phyloP scores from a whole-genome alignment of 106 monocot genomes.

The Vanilla planifolia region DNA sequence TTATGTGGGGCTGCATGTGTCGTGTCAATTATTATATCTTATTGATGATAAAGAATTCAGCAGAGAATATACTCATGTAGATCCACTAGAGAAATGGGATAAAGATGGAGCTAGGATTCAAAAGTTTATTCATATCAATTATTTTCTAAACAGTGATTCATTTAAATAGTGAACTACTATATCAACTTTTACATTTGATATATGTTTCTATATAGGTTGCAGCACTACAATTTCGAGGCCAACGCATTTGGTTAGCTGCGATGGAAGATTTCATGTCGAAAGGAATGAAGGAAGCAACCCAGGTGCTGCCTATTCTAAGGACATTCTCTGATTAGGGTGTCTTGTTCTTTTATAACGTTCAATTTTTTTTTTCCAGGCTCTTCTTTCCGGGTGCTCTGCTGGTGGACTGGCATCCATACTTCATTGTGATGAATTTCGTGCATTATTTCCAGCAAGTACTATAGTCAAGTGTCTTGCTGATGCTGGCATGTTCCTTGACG shows the following conservation, averaged over 20 bases:
- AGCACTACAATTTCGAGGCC: conserved; percentile 57
- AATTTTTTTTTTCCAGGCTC: conserved; percentile 32
- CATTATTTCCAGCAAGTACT: conserved; percentile 46
- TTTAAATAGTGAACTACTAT: not conserved
- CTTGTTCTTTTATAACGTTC: no score
- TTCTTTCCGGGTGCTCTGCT: conserved; percentile 93
- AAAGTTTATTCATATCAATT: not conserved
- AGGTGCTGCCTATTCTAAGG: conserved; percentile 23
- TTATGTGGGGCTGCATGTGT: no score
- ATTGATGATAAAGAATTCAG: no score
- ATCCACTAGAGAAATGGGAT: no score
- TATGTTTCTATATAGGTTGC: conserved; percentile 21
- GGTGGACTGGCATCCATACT: conserved; percentile 74
- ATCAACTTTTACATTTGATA: not conserved
- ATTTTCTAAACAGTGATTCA: not conserved
- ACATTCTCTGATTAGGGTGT: not conserved
- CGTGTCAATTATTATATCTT: no score
- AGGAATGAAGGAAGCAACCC: conserved; percentile 45
- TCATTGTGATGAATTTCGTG: conserved; percentile 76
- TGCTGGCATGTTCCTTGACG: conserved; percentile 89
- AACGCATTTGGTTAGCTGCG: conserved; percentile 66
- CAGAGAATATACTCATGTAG: no score
- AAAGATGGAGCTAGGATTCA: not conserved
- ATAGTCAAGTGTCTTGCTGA: conserved; percentile 83
- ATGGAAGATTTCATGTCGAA: conserved; percentile 66